Percentiles rank a stretch among this genome's conserved stretches.
Evolutionary conservation across 257 asterid species (phyloP).

Genomic region (Lithospermum erythrorhizon): DNA sequence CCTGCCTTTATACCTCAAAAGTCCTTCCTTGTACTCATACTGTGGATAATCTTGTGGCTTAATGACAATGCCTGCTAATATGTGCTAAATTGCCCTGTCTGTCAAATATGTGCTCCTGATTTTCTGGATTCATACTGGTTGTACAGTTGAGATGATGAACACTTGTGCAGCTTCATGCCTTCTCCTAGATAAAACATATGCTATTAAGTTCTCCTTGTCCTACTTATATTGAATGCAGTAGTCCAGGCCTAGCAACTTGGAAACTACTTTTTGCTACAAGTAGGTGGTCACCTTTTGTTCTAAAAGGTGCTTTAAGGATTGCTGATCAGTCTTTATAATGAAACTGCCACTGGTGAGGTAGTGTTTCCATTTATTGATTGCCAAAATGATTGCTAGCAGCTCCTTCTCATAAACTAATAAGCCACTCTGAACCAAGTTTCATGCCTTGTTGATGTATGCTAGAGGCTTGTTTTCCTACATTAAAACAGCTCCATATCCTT

Average conservation of each 20-base stretch:
- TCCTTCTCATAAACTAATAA: constrained; percentile 2
- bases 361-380: background rate
- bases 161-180: too few species aligned
- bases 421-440: background rate
- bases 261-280: background rate
- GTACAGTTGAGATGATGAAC: too few species aligned
- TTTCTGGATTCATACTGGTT: too few species aligned
- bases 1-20: too few species aligned
- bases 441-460: background rate
- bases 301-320: background rate
- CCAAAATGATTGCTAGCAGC: constrained; percentile 1
- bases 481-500: too few species aligned
- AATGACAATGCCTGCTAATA: too few species aligned
- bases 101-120: too few species aligned
- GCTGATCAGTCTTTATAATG: background rate
- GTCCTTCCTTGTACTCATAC: too few species aligned
- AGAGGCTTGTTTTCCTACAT: background rate
- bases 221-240: background rate
- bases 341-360: background rate
- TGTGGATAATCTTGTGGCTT: too few species aligned
- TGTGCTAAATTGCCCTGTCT: too few species aligned
- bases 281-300: background rate
- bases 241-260: background rate
- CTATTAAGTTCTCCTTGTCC: background rate
- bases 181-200: background rate